These are phyloP conservation scores for Dactylellina leptospora DNA, from an alignment of 2,329 filamentous ascomycete species.

Conservation along the genomic window DNA sequence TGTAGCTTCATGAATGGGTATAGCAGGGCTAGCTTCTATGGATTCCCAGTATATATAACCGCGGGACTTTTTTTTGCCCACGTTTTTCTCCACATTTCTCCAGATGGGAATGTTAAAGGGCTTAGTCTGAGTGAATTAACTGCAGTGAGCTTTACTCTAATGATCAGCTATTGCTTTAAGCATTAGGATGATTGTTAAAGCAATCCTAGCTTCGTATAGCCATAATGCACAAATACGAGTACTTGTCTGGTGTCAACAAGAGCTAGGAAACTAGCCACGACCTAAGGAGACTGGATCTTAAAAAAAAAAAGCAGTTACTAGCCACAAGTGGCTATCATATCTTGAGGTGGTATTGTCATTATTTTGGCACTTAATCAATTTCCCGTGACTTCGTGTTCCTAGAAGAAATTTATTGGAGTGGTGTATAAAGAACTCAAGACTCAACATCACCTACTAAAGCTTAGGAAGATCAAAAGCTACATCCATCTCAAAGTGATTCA, in stretches of 20 bases:
- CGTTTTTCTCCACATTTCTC: constrained; percentile 41
- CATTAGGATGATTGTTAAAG: too few relatives aligned
- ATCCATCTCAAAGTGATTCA: not conserved
- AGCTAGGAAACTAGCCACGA: too few relatives aligned
- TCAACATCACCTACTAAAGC: not conserved
- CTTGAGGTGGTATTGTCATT: too few relatives aligned
- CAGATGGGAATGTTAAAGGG: constrained; percentile 2
- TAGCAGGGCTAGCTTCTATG: not conserved
- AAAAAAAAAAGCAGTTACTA: too few relatives aligned
- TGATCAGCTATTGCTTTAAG: too few relatives aligned
- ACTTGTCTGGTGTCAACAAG: too few relatives aligned
- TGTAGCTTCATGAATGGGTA: not conserved
- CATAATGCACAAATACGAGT: too few relatives aligned
- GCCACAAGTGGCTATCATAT: too few relatives aligned
- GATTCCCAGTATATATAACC: not conserved
- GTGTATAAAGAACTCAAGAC: not conserved
- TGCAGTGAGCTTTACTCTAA: too few relatives aligned
- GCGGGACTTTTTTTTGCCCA: constrained; percentile 11
- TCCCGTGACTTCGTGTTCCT: constrained; percentile 10
- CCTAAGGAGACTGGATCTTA: too few relatives aligned
- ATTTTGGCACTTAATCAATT: too few relatives aligned
- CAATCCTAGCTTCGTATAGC: too few relatives aligned
- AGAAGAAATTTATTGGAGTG: not conserved
- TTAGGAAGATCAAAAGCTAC: not conserved
- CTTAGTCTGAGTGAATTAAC: not conserved